Base-by-base conservation (phyloP, 345 rosid species). In the Sapria himalayana region DNA sequence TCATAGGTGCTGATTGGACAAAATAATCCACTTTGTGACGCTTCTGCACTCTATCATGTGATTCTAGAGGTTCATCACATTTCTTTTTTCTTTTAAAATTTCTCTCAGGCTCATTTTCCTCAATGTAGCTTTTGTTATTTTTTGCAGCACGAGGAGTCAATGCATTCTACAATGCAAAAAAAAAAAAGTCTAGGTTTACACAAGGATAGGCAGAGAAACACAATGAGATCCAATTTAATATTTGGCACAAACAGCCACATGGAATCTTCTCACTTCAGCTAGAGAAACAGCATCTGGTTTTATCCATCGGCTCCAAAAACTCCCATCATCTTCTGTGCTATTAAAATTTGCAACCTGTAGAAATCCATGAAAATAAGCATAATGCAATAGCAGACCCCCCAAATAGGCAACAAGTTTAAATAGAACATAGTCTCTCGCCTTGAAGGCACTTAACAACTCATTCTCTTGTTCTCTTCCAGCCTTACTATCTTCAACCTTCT, bases 271-370 rank as follows among this genome's bases (percentile, higher is more conserved):
- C 80, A 84, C 99, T 56, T 91, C 96, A 15, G 99, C 99, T 29
- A 65, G 72, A 27, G 73, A 64, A 14, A 91, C 52, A 19, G 93
- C 79, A 5, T 84, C 99, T 32, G 99, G 99, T 66, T 84, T 84
- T 66, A 91, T 91, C 99, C 95, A 91, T 16, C 99, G 95, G 69
- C 99, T 91, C 99, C 99, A 91, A 41, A 91, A 91, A 51, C 80
- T 77, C 54, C 89, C 84, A 65, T 84, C 96, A 64, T 91, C 91
- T 65, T 91, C 95, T 15, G 79, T 76, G 49, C 66, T 63, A 57
- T 89, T 56, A 62, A 91, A 77, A 61, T 77, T 91, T 38, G 96
- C 96, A 43, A 91, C 99, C 96, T 86, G 61, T 33, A 56, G 31
- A 49, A 8, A 38, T 43, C 25, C 48, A 27, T 44, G 55, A 40